Conservation (phyloP, 768 basidiomycete species). For the Mycena latifolia region DNA sequence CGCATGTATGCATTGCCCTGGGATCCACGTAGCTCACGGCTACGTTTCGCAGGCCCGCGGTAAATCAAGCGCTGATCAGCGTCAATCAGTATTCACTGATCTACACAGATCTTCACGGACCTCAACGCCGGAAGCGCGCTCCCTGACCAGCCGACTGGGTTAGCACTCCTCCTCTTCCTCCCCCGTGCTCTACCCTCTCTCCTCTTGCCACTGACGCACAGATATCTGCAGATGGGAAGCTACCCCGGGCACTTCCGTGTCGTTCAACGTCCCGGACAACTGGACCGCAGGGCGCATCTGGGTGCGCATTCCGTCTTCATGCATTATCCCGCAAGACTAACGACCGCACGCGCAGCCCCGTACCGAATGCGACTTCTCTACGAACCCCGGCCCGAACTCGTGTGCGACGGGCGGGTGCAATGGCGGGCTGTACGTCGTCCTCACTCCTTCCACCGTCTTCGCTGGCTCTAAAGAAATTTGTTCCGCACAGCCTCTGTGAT, state of each 20-base stretch:
- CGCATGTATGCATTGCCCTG: constrained; percentile 12
- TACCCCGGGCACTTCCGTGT: constrained; percentile 40
- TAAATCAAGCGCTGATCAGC: not conserved
- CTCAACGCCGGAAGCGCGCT: constrained; percentile 47
- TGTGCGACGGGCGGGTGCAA: constrained; percentile 60
- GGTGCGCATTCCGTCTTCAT: constrained; percentile 44
- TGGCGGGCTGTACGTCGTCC: constrained; percentile 51
- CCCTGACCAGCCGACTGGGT: constrained; percentile 49
- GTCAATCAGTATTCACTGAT: too few relatives aligned
- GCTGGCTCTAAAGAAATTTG: not conserved
- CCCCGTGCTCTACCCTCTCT: not conserved
- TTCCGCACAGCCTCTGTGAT: constrained; percentile 42
- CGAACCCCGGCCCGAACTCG: constrained; percentile 46
- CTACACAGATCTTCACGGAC: constrained; percentile 54
- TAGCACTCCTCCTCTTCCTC: not conserved
- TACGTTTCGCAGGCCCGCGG: constrained; percentile 18
- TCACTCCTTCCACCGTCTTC: not conserved
- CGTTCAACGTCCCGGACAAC: constrained; percentile 58
- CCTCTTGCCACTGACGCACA: too few relatives aligned
- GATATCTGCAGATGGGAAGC: constrained; percentile 39
- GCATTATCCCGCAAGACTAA: not conserved
- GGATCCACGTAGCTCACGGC: too few relatives aligned
- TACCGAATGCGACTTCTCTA: constrained; percentile 58
- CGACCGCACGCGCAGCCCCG: constrained; percentile 48
- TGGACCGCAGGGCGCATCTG: constrained; percentile 66